phyloP scores from a whole-genome alignment of 2,329 filamentous ascomycete species.

The Paradendryphiella salina region DNA sequence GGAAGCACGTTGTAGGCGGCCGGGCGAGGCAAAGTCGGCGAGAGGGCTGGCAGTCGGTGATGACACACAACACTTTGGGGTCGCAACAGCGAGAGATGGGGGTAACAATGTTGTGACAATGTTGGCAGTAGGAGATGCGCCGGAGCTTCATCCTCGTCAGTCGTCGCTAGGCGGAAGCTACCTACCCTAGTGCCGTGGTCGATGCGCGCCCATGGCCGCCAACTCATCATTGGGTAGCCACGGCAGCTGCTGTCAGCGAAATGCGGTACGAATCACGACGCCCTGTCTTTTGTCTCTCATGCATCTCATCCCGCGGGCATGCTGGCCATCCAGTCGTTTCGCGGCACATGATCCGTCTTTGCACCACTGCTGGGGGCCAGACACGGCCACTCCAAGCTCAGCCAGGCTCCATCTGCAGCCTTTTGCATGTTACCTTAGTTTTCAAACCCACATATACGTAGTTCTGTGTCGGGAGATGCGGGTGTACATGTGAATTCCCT shows the following conservation, averaged over 20 bases:
- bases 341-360: conserved; percentile 20
- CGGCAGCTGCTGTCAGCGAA: conserved; percentile 30
- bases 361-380: conserved; percentile 3
- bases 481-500: not conserved
- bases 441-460: conserved; percentile 1
- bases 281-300: conserved; percentile 8
- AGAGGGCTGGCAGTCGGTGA: conserved; percentile 29
- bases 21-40: conserved; percentile 20
- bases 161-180: conserved; percentile 20
- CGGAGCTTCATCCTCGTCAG: conserved; percentile 24
- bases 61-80: conserved; percentile 3
- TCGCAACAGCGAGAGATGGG: conserved; percentile 11
- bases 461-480: not conserved
- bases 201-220: conserved; percentile 12
- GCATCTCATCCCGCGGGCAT: conserved; percentile 10
- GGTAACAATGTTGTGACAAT: conserved; percentile 14
- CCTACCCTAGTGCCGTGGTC: conserved; percentile 12
- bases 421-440: not conserved
- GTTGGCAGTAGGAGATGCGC: conserved; percentile 18
- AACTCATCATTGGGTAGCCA: conserved; percentile 20
- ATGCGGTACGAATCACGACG: conserved; percentile 18
- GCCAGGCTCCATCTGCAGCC: not conserved
- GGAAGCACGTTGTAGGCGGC: conserved; percentile 35
- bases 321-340: conserved; percentile 9
- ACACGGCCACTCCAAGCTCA: not conserved